Percentiles rank a stretch among this genome's conserved stretches.
Evolutionary conservation across 208 protist genomes (phyloP).

Genomic region (Leishmania tropica): DNA sequence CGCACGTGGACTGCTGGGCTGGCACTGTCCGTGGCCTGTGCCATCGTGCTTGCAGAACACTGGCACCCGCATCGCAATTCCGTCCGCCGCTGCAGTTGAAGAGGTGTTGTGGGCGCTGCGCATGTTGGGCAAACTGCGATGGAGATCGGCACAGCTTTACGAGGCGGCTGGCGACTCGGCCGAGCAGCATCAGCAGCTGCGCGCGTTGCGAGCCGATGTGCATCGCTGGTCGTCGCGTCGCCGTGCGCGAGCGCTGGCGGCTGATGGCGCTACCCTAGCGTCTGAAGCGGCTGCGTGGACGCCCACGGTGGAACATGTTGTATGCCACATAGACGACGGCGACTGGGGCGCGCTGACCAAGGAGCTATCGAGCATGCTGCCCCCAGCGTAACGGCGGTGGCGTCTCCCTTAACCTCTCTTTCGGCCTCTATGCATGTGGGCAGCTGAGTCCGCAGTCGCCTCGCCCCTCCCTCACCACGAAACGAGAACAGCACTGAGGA

Average conservation of each 20-base stretch:
- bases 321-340: slow-evolving; percentile 18
- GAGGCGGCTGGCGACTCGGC: slow-evolving; percentile 16
- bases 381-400: neutral
- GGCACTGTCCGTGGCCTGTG: slow-evolving; percentile 33
- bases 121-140: slow-evolving; percentile 41
- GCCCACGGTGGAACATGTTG: slow-evolving; percentile 18
- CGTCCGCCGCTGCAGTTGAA: neutral
- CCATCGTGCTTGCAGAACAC: neutral
- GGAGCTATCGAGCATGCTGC: slow-evolving; percentile 16
- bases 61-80: neutral
- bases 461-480: neutral
- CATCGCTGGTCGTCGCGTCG: slow-evolving; percentile 26
- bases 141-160: slow-evolving; percentile 39
- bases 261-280: neutral
- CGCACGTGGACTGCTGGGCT: slow-evolving; percentile 26
- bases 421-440: neutral
- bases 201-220: slow-evolving; percentile 14
- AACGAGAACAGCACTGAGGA: too few species aligned
- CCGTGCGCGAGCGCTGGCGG: neutral
- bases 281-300: neutral
- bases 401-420: neutral
- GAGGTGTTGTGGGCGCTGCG: slow-evolving; percentile 44
- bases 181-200: slow-evolving; percentile 17
- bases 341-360: slow-evolving; percentile 13
- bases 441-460: neutral